Base-by-base conservation (phyloP, 345 rosid species). In the Excoecaria agallocha region DNA sequence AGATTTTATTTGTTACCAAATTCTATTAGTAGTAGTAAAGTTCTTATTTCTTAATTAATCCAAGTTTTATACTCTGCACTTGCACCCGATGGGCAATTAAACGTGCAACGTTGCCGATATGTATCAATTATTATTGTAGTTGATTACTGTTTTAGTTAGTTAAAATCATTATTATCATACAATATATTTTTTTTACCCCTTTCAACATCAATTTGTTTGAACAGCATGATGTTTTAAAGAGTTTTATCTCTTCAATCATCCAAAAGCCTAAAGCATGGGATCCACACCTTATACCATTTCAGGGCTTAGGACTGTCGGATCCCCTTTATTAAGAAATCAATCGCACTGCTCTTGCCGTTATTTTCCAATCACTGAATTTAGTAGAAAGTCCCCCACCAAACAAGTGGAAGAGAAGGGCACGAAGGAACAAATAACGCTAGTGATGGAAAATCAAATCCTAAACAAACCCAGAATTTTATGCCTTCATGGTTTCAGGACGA, bases 401-500 rank as follows among this genome's bases (percentile, higher is more conserved):
- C 69, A 38, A 52, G 25, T 24, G 25, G 65, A 43, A 41, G 30
- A 22, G 71, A n/a, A 62, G 20, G 41, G 15, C 24, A 50, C 19
- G 12, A n/a, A 15, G 3, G 20, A 35, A 35, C 30, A 54, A 39
- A 24, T 41, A 0, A 67, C 11, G 13, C 48, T 19, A 56, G 66
- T 12, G 65, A 35, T 81, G 83, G 83, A 71, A 72, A 48, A 50
- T 50, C 71, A 69, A 55, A n/a, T n/a, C 46, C 76, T 63, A 69
- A 77, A 43, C 57, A 84, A 82, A 64, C 92, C 85, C 66, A 84
- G 82, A 74, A 71, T 86, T 61, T 75, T 88, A 0, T 82, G 92
- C 78, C 84, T 88, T 74, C 89, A 85, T 58, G 86, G 92, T 3
- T 88, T 80, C 80, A 76, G 87, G 54, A 83, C 87, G 9, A 86